Percentiles rank a stretch among this genome's conserved stretches.
phyloP scores from a whole-genome alignment of 139 green algal species.

The Chlamydomonas asymmetrica region DNA sequence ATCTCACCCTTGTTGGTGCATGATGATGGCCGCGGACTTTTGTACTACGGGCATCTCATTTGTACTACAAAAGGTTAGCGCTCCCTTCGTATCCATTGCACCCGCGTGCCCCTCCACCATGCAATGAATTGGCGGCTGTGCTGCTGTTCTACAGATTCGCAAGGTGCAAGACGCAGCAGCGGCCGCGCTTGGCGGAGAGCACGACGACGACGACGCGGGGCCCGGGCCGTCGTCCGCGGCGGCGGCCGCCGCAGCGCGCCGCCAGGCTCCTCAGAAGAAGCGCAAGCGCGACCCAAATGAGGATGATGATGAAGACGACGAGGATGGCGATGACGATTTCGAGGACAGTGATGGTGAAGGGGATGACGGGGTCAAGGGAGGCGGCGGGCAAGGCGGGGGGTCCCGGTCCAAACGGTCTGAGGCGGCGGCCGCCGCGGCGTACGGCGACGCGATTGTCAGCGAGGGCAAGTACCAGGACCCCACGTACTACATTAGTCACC shows the following conservation, averaged over 20 bases:
- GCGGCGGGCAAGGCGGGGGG: not conserved
- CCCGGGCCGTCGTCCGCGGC: too few relatives aligned
- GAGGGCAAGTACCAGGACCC: conserved; percentile 58
- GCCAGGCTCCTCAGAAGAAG: not conserved
- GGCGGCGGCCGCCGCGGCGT: conserved; percentile 16
- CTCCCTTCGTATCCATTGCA: too few relatives aligned
- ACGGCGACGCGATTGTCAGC: conserved; percentile 26
- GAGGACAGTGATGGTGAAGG: not conserved
- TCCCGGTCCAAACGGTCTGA: not conserved
- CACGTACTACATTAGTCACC: conserved; percentile 54
- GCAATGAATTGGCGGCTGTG: too few relatives aligned
- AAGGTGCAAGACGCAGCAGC: too few relatives aligned
- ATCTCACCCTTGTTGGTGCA: too few relatives aligned
- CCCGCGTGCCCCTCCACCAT: too few relatives aligned
- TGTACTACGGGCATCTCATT: too few relatives aligned
- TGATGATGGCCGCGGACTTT: too few relatives aligned
- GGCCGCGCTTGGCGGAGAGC: too few relatives aligned
- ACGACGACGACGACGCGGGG: too few relatives aligned
- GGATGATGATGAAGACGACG: conserved; percentile 10
- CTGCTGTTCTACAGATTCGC: too few relatives aligned
- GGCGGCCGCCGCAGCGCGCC: not conserved
- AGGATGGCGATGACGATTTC: not conserved
- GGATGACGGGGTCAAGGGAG: conserved; percentile 12
- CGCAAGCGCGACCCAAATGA: not conserved
- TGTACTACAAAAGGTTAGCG: too few relatives aligned